phyloP scores from a whole-genome alignment of 768 basidiomycete species.

The Tricholoma terreum region DNA sequence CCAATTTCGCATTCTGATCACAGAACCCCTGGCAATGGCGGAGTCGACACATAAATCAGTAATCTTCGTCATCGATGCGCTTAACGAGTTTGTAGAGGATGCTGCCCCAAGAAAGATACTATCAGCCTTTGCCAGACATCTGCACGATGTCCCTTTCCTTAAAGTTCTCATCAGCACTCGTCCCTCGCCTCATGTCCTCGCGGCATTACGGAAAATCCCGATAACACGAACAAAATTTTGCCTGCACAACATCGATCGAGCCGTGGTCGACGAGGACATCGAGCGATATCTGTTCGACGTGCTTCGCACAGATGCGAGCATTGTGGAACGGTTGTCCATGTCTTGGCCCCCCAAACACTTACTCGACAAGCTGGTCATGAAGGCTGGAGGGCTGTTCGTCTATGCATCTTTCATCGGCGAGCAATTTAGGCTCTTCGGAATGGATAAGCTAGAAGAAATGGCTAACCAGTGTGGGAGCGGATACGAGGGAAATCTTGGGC shows the following conservation, averaged over 20 bases:
- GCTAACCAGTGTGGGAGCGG: slow-evolving; percentile 10
- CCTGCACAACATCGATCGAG: slow-evolving; percentile 10
- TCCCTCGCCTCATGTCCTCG: slow-evolving; percentile 5
- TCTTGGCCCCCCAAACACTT: slow-evolving; percentile 12
- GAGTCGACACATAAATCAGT: slow-evolving; percentile 7
- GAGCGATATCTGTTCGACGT: slow-evolving; percentile 11
- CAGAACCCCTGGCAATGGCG: slow-evolving; percentile 9
- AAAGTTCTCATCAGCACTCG: slow-evolving; percentile 17
- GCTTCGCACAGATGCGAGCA: slow-evolving; percentile 10
- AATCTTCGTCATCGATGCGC: slow-evolving; percentile 19
- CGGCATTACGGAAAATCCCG: neutral
- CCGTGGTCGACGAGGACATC: slow-evolving; percentile 11
- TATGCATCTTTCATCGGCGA: slow-evolving; percentile 14
- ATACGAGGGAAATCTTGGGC: slow-evolving; percentile 17
- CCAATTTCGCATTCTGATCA: slow-evolving; percentile 13
- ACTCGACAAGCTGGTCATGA: slow-evolving; percentile 11
- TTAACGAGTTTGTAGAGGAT: slow-evolving; percentile 18
- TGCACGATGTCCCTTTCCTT: slow-evolving; percentile 10
- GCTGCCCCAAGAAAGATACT: slow-evolving; percentile 11
- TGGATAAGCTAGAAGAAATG: slow-evolving; percentile 11
- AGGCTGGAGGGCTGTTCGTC: slow-evolving; percentile 13
- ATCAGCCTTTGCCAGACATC: slow-evolving; percentile 8
- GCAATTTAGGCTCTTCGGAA: slow-evolving; percentile 9
- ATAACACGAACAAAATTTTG: slow-evolving; percentile 6
- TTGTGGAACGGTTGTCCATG: slow-evolving; percentile 13